Percentiles rank a stretch among this genome's conserved stretches.
Evolutionary conservation across 495 filamentous ascomycete genomes (phyloP).

Genomic region (Talaromyces nanjingensis): DNA sequence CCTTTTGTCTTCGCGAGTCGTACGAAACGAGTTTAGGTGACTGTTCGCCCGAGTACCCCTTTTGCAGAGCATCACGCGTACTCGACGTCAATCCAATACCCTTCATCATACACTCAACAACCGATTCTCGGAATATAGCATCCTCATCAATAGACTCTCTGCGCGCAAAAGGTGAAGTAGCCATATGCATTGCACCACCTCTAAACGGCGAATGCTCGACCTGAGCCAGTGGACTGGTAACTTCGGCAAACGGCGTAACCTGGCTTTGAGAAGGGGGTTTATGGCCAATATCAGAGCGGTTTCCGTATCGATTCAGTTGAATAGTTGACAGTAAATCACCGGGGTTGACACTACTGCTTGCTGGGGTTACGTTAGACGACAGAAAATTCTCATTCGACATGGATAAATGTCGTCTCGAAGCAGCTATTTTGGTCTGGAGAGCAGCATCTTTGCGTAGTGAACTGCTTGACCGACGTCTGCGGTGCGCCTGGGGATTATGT

Average conservation of each 20-base stretch:
- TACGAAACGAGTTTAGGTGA: constrained; percentile 83
- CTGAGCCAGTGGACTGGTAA: constrained; percentile 51
- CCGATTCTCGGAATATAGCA: constrained; percentile 76
- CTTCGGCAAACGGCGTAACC: neutral
- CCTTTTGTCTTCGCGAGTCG: constrained; percentile 77
- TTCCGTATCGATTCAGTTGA: constrained; percentile 59
- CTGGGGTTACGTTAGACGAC: constrained; percentile 13
- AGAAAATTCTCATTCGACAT: constrained; percentile 8
- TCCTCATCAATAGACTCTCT: constrained; percentile 81
- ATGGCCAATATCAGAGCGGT: constrained; percentile 9
- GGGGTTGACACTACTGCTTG: constrained; percentile 47
- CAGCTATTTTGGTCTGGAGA: constrained; percentile 53
- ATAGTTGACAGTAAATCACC: constrained; percentile 79
- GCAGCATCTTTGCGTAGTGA: constrained; percentile 75
- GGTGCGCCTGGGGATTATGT: constrained; percentile 68
- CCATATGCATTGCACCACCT: constrained; percentile 27
- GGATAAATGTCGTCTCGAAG: constrained; percentile 18
- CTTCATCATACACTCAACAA: constrained; percentile 93
- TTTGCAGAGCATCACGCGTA: constrained; percentile 51
- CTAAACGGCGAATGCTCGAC: constrained; percentile 50
- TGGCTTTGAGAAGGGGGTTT: constrained; percentile 7
- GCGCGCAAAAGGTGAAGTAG: constrained; percentile 48
- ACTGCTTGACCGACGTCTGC: constrained; percentile 64
- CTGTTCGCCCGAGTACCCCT: constrained; percentile 63
- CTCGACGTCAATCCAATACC: constrained; percentile 72